Base-by-base conservation (phyloP, 1,139 yeast species). In the Protomyces macrosporus region DNA sequence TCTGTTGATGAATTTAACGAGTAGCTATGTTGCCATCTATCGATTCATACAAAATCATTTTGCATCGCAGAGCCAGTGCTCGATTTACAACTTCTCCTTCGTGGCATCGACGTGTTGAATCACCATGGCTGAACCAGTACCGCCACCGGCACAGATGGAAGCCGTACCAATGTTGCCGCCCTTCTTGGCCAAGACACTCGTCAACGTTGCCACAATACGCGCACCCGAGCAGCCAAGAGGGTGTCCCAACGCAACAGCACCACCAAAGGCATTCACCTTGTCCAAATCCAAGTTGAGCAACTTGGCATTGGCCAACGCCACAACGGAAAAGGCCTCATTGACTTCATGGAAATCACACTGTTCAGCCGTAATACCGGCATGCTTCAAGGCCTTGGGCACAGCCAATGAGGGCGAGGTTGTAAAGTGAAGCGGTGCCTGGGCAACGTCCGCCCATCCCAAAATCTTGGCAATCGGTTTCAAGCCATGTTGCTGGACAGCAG, bases 171-270 rank as follows among this genome's bases (percentile, higher is more conserved):
- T 77, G 79, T 86, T 90, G 73, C 97, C 98, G 60, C 71, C 71
- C 72, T 78, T 81, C 78, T 90, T 97, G 53, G 78, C 71, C 74
- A 93, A 82, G 12, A 90, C 86, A 65, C 87, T 82, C 67, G 85
- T 75, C 76, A 93, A 82, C 55, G 98, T 93, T 70, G 88, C 90
- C 66, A 91, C 83, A 72, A 93, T 84, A 81, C 98, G 87, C 53
- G 98, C 97, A 76, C 98, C 98, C 30, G 96, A 88, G 79, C 97
- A 89, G 67, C 98, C 98, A 73, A 93, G 83, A 72, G 98, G 98
- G 76, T 93, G 98, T 60, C 98, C 98, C 70, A 93, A 76, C 58
- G 97, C 98, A 68, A 93, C 98, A 52, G 98, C 98, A 76, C 98
- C 98, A 77, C 98, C 98, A 76, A 91, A 91, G 65, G 86, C 95